Base-by-base conservation (phyloP, 1,284 basidiomycete species). In the Amylostereum areolatum region DNA sequence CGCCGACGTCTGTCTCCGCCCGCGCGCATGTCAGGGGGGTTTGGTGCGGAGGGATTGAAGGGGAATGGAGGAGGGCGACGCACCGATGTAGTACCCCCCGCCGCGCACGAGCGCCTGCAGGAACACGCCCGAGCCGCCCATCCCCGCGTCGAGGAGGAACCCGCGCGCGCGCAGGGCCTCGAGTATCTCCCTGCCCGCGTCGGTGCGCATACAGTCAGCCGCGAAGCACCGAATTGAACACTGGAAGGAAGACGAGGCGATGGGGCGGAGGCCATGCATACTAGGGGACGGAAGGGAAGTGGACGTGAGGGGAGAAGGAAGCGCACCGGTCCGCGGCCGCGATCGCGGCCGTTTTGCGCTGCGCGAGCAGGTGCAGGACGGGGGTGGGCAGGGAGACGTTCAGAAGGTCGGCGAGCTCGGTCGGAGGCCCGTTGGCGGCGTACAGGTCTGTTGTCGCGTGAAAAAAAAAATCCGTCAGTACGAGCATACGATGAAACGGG, bases 121-220 rank as follows among this genome's bases (percentile, higher is more conserved):
- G 3, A 74, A 45, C 62, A 77, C 73, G 9, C 84, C 83, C 0
- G 74, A 65, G 25, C 70, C 77, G 29, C 83, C 74, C 5, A 71
- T 69, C 7, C 85, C 85, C 2, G 67, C 57, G 55, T 77, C 78
- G 10, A 73, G 60, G 49, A 71, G 74, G 70, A 88, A 89, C 2
- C 85, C 85, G 4, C 72, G 73, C 50, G 70, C 72, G 46, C 70
- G 63, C 35, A 89, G 68, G 2, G 76, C 78, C 0, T 81, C 74
- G 3, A 84, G 65, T 2, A 81, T 59, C 29, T 80, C 74, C 56
- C 77, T 81, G 52, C 54, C 27, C 36, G 33, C 32, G 28, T n/a
- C n/a, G n/a, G n/a, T n/a, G n/a, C n/a, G n/a, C n/a, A n/a, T n/a
- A n/a, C n/a, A n/a, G n/a, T n/a, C n/a, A n/a, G n/a, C n/a, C n/a